Base-by-base conservation (phyloP, 2,329 filamentous ascomycete species). In the Zopfia rhizophila region DNA sequence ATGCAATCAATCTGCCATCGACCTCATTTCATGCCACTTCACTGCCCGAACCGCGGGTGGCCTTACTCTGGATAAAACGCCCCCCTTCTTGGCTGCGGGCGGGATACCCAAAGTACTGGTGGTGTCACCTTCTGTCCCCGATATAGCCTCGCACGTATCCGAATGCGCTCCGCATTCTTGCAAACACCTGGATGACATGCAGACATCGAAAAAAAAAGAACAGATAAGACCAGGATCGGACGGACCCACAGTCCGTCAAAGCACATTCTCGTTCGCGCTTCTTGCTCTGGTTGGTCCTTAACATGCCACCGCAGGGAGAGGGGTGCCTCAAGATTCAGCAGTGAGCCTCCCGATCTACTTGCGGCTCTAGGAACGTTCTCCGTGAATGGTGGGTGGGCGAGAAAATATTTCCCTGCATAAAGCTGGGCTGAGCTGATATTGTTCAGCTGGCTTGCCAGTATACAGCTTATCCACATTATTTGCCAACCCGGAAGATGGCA, bases 161-260 rank as follows among this genome's bases (percentile, higher is more conserved):
- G 41, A 28, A 14, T 27, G 45, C 57, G 59, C 45, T 55, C 62
- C 43, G 48, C 51, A 39, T 36, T 42, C 46, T 38, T 36, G 48
- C 55, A 52, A 62, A 48, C 53, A 39, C 36, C 46, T 57, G 47
- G 43, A 66, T 64, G 61, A 60, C 62, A 63, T 60, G 64, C 64
- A 65, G 55, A 31, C 33, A 29, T 41, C 38, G 45, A 27, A 24
- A 25, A 43, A 30, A 21, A 31, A 24, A 25, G 31, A 27, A n/a
- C 19, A 51, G 36, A 45, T 11, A n/a, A 30, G 17, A 7, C 27
- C 10, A 29, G 25, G 36, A 30, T 37, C 48, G 36, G 32, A 28
- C 45, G 32, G 33, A 35, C 39, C 17, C 21, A 29, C 33, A 24
- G 45, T 39, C 18, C 13, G 31, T 11, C 11, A 16, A 5, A 12